A percentile compares a stretch with the other conserved stretches of the same genome.
These are phyloP conservation scores for Hymenoscyphus infarciens DNA, from an alignment of 2,329 filamentous ascomycete genomes.

Conservation along the genomic window DNA sequence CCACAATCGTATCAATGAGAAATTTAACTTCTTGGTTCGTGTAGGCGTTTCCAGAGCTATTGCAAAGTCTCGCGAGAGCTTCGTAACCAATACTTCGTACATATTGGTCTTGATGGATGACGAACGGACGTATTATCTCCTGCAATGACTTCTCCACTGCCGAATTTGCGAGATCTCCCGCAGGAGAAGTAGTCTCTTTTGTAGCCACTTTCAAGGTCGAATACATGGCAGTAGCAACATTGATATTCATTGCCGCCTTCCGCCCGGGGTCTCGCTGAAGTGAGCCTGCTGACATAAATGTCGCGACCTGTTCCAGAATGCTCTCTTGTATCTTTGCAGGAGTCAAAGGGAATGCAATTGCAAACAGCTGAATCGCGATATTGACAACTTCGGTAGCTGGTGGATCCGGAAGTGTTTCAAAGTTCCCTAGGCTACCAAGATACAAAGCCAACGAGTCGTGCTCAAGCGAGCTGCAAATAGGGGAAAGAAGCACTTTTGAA, in stretches of 20 bases:
- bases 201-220: slow-evolving; percentile 79
- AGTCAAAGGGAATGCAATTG: slow-evolving; percentile 84
- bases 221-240: slow-evolving; percentile 78
- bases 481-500: slow-evolving; percentile 59
- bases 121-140: slow-evolving; percentile 67
- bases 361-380: slow-evolving; percentile 88
- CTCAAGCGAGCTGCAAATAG: slow-evolving; percentile 79
- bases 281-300: slow-evolving; percentile 75
- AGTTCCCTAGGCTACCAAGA: slow-evolving; percentile 47
- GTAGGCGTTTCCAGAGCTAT: slow-evolving; percentile 73
- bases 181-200: slow-evolving; percentile 69
- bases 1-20: slow-evolving; percentile 89
- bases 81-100: slow-evolving; percentile 83
- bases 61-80: slow-evolving; percentile 78
- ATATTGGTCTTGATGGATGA: slow-evolving; percentile 80
- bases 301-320: slow-evolving; percentile 87
- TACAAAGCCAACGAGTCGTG: slow-evolving; percentile 86
- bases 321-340: slow-evolving; percentile 92
- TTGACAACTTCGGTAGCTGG: slow-evolving; percentile 93
- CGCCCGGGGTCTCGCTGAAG: slow-evolving; percentile 83
- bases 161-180: slow-evolving; percentile 69
- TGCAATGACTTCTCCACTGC: slow-evolving; percentile 83
- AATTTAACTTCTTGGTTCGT: slow-evolving; percentile 88
- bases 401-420: slow-evolving; percentile 60
- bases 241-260: slow-evolving; percentile 87